These are phyloP conservation scores for Trypanosoma vivax DNA, from an alignment of 208 protist species.

Conservation along the genomic window DNA sequence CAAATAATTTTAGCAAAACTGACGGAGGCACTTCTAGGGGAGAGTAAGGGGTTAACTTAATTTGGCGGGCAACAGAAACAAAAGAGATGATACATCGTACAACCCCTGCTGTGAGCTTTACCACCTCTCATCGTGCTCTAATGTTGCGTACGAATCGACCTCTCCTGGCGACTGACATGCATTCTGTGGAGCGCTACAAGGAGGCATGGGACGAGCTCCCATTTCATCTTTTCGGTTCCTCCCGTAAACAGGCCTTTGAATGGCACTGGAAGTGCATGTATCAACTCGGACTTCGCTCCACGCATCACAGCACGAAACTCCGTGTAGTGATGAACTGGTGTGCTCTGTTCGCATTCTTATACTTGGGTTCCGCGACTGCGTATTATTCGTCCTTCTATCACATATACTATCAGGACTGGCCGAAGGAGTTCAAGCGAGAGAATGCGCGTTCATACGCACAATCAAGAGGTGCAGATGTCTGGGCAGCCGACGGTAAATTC, in stretches of 20 bases:
- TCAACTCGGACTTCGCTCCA: conserved; percentile 70
- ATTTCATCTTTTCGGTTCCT: conserved; percentile 54
- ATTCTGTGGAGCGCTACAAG: conserved; percentile 74
- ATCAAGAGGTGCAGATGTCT: conserved; percentile 69
- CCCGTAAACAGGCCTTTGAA: conserved; percentile 68
- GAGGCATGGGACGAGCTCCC: conserved; percentile 81
- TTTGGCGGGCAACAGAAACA: too few species aligned
- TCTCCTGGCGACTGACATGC: conserved; percentile 72
- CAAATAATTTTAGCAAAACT: too few species aligned
- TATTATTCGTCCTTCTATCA: conserved; percentile 73
- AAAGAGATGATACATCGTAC: conserved; percentile 75
- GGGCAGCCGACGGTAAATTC: conserved; percentile 81
- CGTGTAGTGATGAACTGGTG: conserved; percentile 65
- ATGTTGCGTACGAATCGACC: conserved; percentile 59
- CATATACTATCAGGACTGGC: conserved; percentile 68
- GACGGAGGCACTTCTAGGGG: too few species aligned
- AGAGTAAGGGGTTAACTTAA: too few species aligned
- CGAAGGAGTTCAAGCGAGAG: conserved; percentile 72
- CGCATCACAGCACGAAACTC: conserved; percentile 63
- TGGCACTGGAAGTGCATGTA: conserved; percentile 76
- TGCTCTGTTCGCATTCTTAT: conserved; percentile 60
- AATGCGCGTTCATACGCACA: conserved; percentile 67
- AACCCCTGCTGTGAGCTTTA: conserved; percentile 73
- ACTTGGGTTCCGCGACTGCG: conserved; percentile 59
- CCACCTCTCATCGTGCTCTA: conserved; percentile 64